phyloP scores from a whole-genome alignment of 805 yeast genomes.

The Wickerhamiella siamensis region DNA sequence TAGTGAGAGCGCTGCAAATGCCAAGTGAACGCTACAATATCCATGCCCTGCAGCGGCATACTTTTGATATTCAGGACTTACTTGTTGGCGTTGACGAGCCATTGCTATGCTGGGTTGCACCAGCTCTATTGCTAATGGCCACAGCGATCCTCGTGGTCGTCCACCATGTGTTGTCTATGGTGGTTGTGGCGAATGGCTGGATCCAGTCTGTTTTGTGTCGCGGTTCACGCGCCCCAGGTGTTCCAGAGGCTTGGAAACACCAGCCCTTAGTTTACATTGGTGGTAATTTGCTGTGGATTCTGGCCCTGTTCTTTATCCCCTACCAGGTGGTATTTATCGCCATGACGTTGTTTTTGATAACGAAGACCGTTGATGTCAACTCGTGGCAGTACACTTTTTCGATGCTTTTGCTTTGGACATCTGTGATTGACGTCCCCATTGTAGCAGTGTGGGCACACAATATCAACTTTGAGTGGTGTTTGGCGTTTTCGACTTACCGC shows the following conservation, averaged over 20 bases:
- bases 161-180: conserved; percentile 10
- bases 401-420: conserved; percentile 54
- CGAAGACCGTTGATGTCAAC: conserved; percentile 1
- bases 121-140: conserved; percentile 10
- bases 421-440: conserved; percentile 67
- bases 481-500: conserved; percentile 73
- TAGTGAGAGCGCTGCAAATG: conserved; percentile 16
- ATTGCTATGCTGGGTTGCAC: conserved; percentile 13
- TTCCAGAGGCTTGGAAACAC: neutral
- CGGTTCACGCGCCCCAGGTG: neutral
- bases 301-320: conserved; percentile 13
- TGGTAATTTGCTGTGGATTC: neutral
- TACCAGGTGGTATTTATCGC: conserved; percentile 39
- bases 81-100: conserved; percentile 15
- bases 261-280: neutral
- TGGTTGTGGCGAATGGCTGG: conserved; percentile 6
- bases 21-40: conserved; percentile 20
- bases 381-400: conserved; percentile 29
- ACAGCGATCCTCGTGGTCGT: conserved; percentile 8
- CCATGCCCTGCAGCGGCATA: conserved; percentile 11
- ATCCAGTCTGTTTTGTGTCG: neutral
- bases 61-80: conserved; percentile 15
- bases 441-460: conserved; percentile 66
- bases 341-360: conserved; percentile 8
- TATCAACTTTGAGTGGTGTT: conserved; percentile 58